Base-by-base conservation (phyloP, 1,139 yeast species). In the Blastobotrys illinoisensis region DNA sequence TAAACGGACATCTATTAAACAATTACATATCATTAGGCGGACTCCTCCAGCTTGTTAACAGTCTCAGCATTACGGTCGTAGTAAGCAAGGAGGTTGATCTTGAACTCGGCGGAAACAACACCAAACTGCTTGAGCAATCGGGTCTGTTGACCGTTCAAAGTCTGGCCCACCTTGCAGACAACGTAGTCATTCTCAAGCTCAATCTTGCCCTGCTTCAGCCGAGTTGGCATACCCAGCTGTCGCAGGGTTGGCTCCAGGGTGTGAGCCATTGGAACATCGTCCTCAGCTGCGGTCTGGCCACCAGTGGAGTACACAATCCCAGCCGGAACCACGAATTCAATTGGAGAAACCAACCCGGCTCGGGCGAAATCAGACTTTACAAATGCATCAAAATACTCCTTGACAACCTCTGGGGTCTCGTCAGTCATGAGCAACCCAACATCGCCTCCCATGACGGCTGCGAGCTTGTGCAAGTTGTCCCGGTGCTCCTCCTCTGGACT, bases 251-350 rank as follows among this genome's bases (percentile, higher is more conserved):
- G 89, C 74, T 93, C 99, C 73, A 95, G 78, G 5, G 98, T 89
- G 70, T 93, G 99, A 11, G 95, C 86, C 88, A 93, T 83, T 64
- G 97, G 97, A 19, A 93, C 93, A 71, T 93, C 99, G 63, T 93
- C 98, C 69, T 90, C 97, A 24, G 71, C 74, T 32, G 97, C 79
- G 55, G 91, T 76, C 73, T 88, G 96, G 18, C 99, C 99, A 64
- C 97, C 99, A 70, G 97, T 84, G 14, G 98, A 88, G 71, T 89
- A 91, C 11, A 93, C 86, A 55, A 89, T 78, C 44, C 99, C 99
- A 56, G 79, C 90, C 32, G 99, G 98, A 52, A 93, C 79, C 7
- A 81, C 79, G 72, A 93, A 90, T 56, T 87, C 84, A 61, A 91
- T 75, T 54, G 98, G 96, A 3, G 96, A 80, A 64, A 74, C 82